Percentiles rank a stretch among this genome's conserved stretches.
Conservation (phyloP, 345 rosid species). For the Garcia nutans region DNA sequence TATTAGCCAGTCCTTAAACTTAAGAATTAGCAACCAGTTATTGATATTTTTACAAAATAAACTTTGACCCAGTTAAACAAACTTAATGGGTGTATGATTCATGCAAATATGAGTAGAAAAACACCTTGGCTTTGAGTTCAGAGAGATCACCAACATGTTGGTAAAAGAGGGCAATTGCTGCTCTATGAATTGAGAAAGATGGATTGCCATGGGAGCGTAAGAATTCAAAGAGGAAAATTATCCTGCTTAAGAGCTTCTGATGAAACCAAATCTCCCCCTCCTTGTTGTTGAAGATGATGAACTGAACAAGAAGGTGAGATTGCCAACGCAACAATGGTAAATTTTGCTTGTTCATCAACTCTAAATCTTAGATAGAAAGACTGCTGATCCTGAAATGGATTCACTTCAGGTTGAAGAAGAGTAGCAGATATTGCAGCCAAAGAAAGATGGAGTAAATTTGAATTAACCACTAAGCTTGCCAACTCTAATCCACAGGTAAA, state of each 20-base stretch:
- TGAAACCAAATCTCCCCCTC: slow-evolving; percentile 27
- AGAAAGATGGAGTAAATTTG: slow-evolving; percentile 43
- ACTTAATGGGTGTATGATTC: neutral
- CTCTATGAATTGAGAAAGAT: slow-evolving; percentile 38
- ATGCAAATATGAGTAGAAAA: neutral
- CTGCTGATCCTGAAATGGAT: slow-evolving; percentile 10
- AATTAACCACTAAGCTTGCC: slow-evolving; percentile 48
- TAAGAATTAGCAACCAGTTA: too few species aligned
- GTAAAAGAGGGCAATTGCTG: slow-evolving; percentile 41
- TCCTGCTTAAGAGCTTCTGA: slow-evolving; percentile 24
- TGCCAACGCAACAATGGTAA: slow-evolving; percentile 40
- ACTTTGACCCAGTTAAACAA: neutral
- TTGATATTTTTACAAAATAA: neutral
- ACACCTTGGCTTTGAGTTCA: slow-evolving; percentile 43
- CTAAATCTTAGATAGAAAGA: slow-evolving; percentile 18
- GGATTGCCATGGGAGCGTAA: slow-evolving; percentile 36
- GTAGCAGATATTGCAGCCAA: slow-evolving; percentile 36
- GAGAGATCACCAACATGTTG: slow-evolving; percentile 29
- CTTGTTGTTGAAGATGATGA: slow-evolving; percentile 26
- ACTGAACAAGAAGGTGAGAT: slow-evolving; percentile 26
- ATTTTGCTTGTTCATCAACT: slow-evolving; percentile 10
- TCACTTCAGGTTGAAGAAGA: slow-evolving; percentile 20
- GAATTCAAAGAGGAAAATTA: slow-evolving; percentile 31
- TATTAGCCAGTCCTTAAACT: too few species aligned
- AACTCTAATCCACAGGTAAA: slow-evolving; percentile 37